A percentile compares a stretch with the other conserved stretches of the same genome.
phyloP scores from a whole-genome alignment of 2,329 filamentous ascomycete genomes.

The Albophoma yamanashiensis region DNA sequence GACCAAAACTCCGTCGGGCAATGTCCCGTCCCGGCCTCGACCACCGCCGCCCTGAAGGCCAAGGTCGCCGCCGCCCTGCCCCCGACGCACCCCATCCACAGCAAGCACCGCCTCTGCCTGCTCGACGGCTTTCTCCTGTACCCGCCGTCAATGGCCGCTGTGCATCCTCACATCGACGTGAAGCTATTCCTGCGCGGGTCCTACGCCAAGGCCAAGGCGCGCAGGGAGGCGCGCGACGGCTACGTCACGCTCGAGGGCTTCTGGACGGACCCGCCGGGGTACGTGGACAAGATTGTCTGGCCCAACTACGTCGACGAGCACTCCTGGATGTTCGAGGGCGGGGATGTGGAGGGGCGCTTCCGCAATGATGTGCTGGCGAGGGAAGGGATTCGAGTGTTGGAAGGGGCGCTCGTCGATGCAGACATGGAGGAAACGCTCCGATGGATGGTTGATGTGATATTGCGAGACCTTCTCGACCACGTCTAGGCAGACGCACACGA shows the following conservation, averaged over 20 bases:
- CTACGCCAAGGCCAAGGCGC: constrained; percentile 49
- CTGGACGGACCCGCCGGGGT: constrained; percentile 89
- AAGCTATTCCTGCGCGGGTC: constrained; percentile 68
- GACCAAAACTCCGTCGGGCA: constrained; percentile 51
- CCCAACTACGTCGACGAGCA: constrained; percentile 83
- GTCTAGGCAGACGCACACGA: constrained; percentile 1
- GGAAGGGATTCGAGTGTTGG: constrained; percentile 38
- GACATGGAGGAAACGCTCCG: constrained; percentile 52
- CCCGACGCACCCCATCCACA: constrained; percentile 26
- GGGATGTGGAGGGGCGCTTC: constrained; percentile 51
- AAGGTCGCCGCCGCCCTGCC: constrained; percentile 37
- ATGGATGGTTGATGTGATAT: constrained; percentile 58
- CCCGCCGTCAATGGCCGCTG: constrained; percentile 40
- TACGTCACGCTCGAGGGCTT: constrained; percentile 83
- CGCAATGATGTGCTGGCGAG: constrained; percentile 32
- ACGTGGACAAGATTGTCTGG: constrained; percentile 93
- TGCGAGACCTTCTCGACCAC: constrained; percentile 31
- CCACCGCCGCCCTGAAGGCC: constrained; percentile 33
- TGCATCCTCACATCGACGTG: constrained; percentile 57
- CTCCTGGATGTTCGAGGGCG: constrained; percentile 63
- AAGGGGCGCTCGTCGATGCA: constrained; percentile 33
- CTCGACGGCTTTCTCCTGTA: constrained; percentile 88
- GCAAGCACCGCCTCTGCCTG: constrained; percentile 48
- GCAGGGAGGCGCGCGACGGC: constrained; percentile 58
- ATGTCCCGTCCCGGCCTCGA: constrained; percentile 38